Base-by-base conservation (phyloP, 2,329 filamentous ascomycete genomes). In the Ophiosphaerella herpotricha region DNA sequence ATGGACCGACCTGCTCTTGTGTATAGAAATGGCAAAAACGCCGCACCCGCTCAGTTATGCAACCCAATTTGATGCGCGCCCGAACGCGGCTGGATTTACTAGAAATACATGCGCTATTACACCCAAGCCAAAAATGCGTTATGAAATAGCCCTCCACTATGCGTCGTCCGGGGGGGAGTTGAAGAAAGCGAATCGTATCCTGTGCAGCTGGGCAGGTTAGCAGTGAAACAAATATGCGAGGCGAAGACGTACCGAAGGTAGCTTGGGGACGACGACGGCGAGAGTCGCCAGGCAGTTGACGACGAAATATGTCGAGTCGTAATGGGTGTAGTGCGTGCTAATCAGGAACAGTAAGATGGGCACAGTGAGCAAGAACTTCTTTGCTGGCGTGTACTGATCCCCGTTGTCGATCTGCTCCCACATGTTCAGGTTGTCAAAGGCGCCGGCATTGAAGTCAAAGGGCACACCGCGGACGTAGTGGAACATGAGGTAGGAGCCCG, bases 371-470 rank as follows among this genome's bases (percentile, higher is more conserved):
- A 99, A 81, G 70, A 99, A 99, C 77, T 99, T 99, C 82, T 99
- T 99, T 60, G 94, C 90, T 4, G 94, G 94, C 1, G 94, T 99
- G 79, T 97, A 99, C 75, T 99, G 94, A 65, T 94, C 94, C 39
- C 94, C 94, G 68, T 97, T 95, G 80, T 99, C 94, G 74, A 99
- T 99, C 78, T 99, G 94, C 80, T 99, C 94, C 94, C 94, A 99
- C 94, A 99, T 97, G 79, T 97, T 99, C 70, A 99, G 83, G 75
- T 99, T 97, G 81, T 99, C 94, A 76, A 97, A 99, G 64, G 94
- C 94, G 52, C 94, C 94, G 48, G 90, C 88, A 73, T 99, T 99
- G 83, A 99, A 99, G 75, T 99, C 94, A 72, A 99, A 99, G 5
- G 94, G 94, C 39, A 97, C 91, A 64, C 94, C 94, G 71, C 93